Base-by-base conservation (phyloP, 106 monocot genomes). In the Ottelia alismoides region DNA sequence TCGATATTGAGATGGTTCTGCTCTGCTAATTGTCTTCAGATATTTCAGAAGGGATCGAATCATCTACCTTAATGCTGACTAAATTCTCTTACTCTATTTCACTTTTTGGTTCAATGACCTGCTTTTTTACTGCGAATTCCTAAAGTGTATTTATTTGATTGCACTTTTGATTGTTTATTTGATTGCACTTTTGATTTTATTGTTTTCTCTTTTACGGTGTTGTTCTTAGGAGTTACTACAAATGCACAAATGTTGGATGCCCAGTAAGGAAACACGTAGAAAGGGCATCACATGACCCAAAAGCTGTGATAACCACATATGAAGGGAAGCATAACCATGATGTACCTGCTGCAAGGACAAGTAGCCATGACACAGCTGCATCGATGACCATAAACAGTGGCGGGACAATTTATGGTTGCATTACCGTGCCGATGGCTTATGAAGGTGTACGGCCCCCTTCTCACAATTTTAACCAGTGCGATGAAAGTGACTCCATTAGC, bases 311-410 rank as follows among this genome's bases (percentile, higher is more conserved):
- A 68, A 96, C 94, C 26, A 94, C 93, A 45, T 94, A 94, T 24
- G 93, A 94, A 59, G 93, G 93, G 31, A 94, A 94, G 52, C 93
- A 96, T 62, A 96, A 96, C 56, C 93, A 94, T 45, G 93, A 94
- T 55, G 93, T 94, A 20, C 93, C 93, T 52, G 88, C 84, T 27
- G 71, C 84, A 5, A 84, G 70, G 57, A 74, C 63, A 47, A 64
- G 59, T 31, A 64, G 67, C 49, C 72, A 83, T 30, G 74, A 68
- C 19, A 64, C 67, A 20, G 64, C 67, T 51, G 24, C 68, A 14
- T 16, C 68, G 10, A 24, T 57, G 52, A 49, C 68, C 0, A 45
- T 32, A 16, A 66, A 70, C 20, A 49, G n/a, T n/a, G n/a, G n/a
- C n/a, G n/a, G n/a, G n/a, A n/a, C n/a, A n/a, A n/a, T n/a, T n/a